Percentiles rank a stretch among this genome's conserved stretches.
These are phyloP conservation scores for Bullera alba DNA, from an alignment of 768 basidiomycete genomes.

Conservation along the genomic window DNA sequence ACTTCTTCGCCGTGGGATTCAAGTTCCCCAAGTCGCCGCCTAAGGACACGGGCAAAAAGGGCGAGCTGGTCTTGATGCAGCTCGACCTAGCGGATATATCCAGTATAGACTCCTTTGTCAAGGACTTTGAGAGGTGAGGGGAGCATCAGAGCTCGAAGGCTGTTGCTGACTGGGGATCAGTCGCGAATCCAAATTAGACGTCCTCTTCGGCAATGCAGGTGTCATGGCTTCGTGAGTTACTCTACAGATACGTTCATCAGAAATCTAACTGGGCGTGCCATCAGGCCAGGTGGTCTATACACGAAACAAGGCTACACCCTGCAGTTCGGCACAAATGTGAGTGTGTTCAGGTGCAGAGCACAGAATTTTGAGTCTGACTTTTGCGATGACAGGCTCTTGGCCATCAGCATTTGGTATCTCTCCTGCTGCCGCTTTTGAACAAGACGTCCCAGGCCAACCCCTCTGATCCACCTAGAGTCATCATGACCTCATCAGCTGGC, in stretches of 20 bases:
- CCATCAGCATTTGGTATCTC: constrained; percentile 23
- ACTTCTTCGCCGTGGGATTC: not conserved
- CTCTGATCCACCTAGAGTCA: constrained; percentile 16
- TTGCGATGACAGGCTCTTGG: constrained; percentile 17
- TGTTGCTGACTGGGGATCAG: constrained; percentile 2
- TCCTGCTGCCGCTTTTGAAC: constrained; percentile 24
- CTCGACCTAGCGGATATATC: constrained; percentile 34
- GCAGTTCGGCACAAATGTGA: constrained; percentile 40
- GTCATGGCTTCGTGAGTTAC: constrained; percentile 38
- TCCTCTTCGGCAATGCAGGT: constrained; percentile 39
- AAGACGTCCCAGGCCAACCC: constrained; percentile 6
- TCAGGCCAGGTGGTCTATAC: constrained; percentile 22
- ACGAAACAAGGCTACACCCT: constrained; percentile 37
- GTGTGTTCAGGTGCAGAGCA: too few species aligned
- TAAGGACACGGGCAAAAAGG: constrained; percentile 1
- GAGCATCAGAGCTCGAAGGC: not conserved
- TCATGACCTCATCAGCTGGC: constrained; percentile 30
- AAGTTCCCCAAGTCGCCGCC: not conserved
- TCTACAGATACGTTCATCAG: not conserved
- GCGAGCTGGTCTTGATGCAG: constrained; percentile 21
- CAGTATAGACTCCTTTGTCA: constrained; percentile 19
- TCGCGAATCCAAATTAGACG: constrained; percentile 19
- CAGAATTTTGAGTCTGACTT: not conserved
- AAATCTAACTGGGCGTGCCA: too few species aligned
- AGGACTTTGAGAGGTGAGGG: constrained; percentile 26